phyloP scores from a whole-genome alignment of 2,329 filamentous ascomycete genomes.

The Fusarium xylarioides region DNA sequence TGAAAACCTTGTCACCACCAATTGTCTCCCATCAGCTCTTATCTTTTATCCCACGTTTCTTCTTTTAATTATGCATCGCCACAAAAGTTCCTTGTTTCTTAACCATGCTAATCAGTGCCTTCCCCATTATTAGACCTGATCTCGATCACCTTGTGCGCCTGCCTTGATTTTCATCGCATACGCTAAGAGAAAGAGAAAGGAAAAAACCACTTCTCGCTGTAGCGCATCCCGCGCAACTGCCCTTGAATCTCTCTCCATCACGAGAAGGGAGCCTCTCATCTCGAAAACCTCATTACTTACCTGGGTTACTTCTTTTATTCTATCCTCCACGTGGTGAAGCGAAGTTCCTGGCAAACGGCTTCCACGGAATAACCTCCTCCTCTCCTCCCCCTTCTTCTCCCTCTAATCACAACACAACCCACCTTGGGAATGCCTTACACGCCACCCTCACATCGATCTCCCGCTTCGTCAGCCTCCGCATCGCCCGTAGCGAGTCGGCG shows the following conservation, averaged over 20 bases:
- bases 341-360: conserved; percentile 31
- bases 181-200: conserved; percentile 28
- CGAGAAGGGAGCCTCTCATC: conserved; percentile 11
- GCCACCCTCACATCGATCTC: conserved; percentile 75
- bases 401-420: conserved; percentile 28
- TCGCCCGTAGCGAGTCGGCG: conserved; percentile 68
- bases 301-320: conserved; percentile 1
- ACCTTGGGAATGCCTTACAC: conserved; percentile 83
- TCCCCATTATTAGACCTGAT: conserved; percentile 31
- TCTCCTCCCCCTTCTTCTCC: conserved; percentile 9
- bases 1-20: not conserved
- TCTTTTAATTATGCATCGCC: conserved; percentile 16
- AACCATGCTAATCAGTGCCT: conserved; percentile 39
- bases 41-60: not conserved
- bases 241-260: conserved; percentile 15
- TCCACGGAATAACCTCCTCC: conserved; percentile 35
- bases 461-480: conserved; percentile 65
- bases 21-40: not conserved
- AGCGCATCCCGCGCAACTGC: not conserved
- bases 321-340: conserved; percentile 34
- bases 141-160: conserved; percentile 26
- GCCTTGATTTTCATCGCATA: conserved; percentile 28
- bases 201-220: conserved; percentile 4
- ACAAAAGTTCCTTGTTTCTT: conserved; percentile 22
- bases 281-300: conserved; percentile 14